Evolutionary conservation across 2,329 filamentous ascomycete species (phyloP).

Genomic region (Monilinia laxa): DNA sequence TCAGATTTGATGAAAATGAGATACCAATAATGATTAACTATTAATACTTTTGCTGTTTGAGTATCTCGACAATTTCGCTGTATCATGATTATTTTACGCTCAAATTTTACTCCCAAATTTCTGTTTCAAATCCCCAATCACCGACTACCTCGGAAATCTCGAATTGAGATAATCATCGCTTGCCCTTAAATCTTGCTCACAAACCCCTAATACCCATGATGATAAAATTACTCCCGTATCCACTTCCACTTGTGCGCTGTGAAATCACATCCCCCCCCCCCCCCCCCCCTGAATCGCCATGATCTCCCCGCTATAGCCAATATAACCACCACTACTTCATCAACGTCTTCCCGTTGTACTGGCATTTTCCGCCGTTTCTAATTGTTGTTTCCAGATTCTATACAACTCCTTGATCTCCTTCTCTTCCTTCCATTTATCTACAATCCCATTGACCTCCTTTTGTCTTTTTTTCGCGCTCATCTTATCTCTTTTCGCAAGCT

Average conservation of each 20-base stretch:
- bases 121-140: not conserved
- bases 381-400: slow-evolving; percentile 63
- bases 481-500: slow-evolving; percentile 59
- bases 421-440: slow-evolving; percentile 60
- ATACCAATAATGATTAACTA: not conserved
- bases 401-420: slow-evolving; percentile 63
- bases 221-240: not conserved
- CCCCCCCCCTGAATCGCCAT: not conserved
- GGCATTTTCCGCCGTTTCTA: slow-evolving; percentile 46
- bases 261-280: not conserved
- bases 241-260: not conserved
- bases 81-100: not conserved
- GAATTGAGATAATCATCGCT: not conserved
- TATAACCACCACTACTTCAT: not conserved
- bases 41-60: not conserved
- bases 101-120: not conserved
- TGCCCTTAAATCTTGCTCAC: not conserved
- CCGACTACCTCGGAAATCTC: not conserved
- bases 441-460: slow-evolving; percentile 61
- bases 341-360: slow-evolving; percentile 19
- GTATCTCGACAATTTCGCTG: not conserved
- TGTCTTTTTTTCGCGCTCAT: slow-evolving; percentile 59
- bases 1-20: no score
- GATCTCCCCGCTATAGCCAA: not conserved
- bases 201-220: not conserved